These are phyloP conservation scores for Ceriops decandra DNA, from an alignment of 345 rosid genomes.

Conservation along the genomic window DNA sequence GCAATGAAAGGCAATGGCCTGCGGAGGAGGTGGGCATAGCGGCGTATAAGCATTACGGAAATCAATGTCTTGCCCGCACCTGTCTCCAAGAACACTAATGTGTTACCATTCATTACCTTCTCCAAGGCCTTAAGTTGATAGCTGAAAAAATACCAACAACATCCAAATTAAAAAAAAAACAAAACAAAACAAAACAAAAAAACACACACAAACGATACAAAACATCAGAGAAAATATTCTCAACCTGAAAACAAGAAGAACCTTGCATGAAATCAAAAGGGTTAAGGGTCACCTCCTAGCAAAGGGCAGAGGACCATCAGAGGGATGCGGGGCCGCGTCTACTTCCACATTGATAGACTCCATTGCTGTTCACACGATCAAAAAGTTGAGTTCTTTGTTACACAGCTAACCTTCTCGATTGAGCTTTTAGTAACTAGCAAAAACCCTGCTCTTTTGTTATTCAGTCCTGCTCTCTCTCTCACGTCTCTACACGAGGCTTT, in stretches of 20 bases:
- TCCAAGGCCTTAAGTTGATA: constrained; percentile 87
- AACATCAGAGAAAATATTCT: not conserved
- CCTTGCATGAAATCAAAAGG: not conserved
- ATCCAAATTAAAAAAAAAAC: not conserved
- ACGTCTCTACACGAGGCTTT: no score
- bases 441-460: no score
- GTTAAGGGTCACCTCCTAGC: constrained; percentile 45
- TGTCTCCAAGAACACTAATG: constrained; percentile 71
- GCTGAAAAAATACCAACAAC: constrained; percentile 30
- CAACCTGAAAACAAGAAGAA: not conserved
- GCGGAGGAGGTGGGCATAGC: constrained; percentile 56
- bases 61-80: constrained; percentile 92
- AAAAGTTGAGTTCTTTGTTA: no score
- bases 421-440: no score
- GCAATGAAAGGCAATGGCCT: constrained; percentile 69
- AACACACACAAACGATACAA: not conserved
- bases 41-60: constrained; percentile 84
- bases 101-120: constrained; percentile 61
- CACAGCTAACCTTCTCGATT: no score
- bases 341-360: constrained; percentile 27
- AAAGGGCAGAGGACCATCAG: constrained; percentile 36
- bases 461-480: no score
- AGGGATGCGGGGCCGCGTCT: constrained; percentile 14
- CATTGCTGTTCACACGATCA: constrained; percentile 9
- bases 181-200: no score